Evolutionary conservation across 352 stramenopile species (phyloP).

Genomic region (Blastocystis sp.): DNA sequence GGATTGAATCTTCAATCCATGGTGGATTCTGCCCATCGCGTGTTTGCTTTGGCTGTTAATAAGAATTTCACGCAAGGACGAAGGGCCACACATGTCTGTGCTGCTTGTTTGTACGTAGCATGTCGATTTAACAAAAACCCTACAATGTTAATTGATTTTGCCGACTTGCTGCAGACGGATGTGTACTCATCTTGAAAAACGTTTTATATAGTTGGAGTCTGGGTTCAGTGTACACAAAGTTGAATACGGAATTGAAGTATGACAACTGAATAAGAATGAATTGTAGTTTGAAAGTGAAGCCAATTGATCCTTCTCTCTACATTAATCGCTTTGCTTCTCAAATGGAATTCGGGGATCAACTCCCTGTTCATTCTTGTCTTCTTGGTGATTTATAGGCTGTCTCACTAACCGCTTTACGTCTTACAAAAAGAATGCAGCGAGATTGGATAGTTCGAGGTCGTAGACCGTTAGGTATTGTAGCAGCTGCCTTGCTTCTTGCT

Average conservation of each 20-base stretch:
- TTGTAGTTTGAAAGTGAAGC: conserved; percentile 84
- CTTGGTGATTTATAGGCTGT: conserved; percentile 75
- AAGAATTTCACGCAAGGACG: conserved; percentile 88
- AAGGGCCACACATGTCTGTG: conserved; percentile 87
- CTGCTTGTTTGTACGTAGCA: conserved; percentile 95
- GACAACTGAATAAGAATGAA: conserved; percentile 76
- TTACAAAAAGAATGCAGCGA: conserved; percentile 92
- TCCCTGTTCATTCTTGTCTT: conserved; percentile 65
- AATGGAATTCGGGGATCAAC: conserved; percentile 87
- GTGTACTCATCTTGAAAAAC: conserved; percentile 70
- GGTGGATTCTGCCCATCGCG: conserved; percentile 86
- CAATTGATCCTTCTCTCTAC: conserved; percentile 95
- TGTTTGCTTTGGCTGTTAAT: conserved; percentile 88
- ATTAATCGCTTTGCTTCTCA: conserved; percentile 93
- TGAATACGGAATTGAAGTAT: conserved; percentile 66
- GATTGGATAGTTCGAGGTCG: conserved; percentile 96
- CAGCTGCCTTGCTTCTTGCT: conserved; percentile 87
- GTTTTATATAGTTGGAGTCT: conserved; percentile 62
- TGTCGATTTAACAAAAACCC: conserved; percentile 91
- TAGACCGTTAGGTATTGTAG: conserved; percentile 89
- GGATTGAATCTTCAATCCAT: conserved; percentile 81
- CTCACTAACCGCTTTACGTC: conserved; percentile 83
- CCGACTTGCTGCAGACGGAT: conserved; percentile 91
- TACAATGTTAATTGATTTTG: conserved; percentile 98
- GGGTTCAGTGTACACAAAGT: conserved; percentile 74